Base-by-base conservation (phyloP, 768 basidiomycete genomes). In the Calocybe cyanea region DNA sequence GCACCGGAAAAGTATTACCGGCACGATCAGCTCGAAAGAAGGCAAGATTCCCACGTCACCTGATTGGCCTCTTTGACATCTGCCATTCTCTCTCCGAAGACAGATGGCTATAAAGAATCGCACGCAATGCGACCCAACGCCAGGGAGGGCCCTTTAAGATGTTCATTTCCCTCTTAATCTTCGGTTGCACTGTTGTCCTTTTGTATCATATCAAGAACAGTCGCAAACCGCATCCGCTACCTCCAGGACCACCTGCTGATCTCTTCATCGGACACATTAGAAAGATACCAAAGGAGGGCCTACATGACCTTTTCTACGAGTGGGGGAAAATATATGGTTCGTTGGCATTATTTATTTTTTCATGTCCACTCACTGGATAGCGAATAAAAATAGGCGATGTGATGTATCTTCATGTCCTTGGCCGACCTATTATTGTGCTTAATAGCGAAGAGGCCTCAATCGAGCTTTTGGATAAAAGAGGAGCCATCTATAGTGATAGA, bases 401-500 rank as follows among this genome's bases (percentile, higher is more conserved):
- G 14, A 44, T 58, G 31, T 39, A 45, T 10, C 15, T 58, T 19
- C 19, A 42, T 11, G 19, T 62, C 7, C 45, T 64, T 0, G 63
- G 67, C 9, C 55, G 51, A 7, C 50, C 53, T 14, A 43, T 58
- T 20, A 35, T 61, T 15, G 33, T 61, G 7, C 42, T 61, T 11
- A 53, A 58, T 41, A 57, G 56, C 28, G 34, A 38, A 3, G 32
- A 61, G 47, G 53, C 52, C 11, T 59, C 59, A 1, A 39, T 47
- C 9, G 61, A 63, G 19, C 51, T 63, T 13, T 17, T 49, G 60
- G n/a, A 57, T 7, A 58, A 53, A 25, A 35, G 51, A 20, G 47
- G 58, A 9, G 35, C 43, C 11, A 53, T 49, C 4, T 62, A 60
- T 45, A 62, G 66, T 3, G 38, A 56, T 35, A 33, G 41, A 19